Conservation (phyloP, 2,329 filamentous ascomycete genomes). For the Passalora sequoiae region DNA sequence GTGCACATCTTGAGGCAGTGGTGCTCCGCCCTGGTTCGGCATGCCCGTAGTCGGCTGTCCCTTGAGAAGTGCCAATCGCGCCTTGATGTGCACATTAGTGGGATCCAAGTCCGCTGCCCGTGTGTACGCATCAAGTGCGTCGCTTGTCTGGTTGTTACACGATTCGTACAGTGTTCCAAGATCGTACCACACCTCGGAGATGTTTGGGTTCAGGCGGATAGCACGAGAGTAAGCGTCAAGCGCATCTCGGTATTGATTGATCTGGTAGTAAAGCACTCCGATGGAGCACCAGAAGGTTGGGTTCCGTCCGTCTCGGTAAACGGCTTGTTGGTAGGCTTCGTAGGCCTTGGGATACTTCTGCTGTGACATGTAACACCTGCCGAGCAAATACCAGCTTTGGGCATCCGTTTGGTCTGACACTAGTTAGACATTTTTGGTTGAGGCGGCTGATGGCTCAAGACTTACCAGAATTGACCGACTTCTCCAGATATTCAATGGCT, state of each 20-base stretch:
- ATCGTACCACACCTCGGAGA: constrained; percentile 99
- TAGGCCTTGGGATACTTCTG: constrained; percentile 98
- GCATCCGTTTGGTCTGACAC: constrained; percentile 79
- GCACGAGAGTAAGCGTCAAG: constrained; percentile 95
- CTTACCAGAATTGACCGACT: constrained; percentile 87
- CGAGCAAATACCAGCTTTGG: constrained; percentile 97
- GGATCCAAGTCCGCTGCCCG: constrained; percentile 92
- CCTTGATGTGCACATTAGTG: constrained; percentile 90
- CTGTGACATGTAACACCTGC: constrained; percentile 98
- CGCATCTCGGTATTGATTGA: constrained; percentile 98
- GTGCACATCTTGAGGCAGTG: constrained; percentile 93
- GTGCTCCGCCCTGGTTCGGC: constrained; percentile 66
- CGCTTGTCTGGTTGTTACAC: constrained; percentile 96
- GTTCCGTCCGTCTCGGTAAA: constrained; percentile 95
- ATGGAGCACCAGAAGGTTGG: constrained; percentile 99
- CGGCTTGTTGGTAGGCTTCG: constrained; percentile 95
- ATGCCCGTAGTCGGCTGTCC: constrained; percentile 66
- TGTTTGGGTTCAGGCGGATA: constrained; percentile 94
- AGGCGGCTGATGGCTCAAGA: neutral
- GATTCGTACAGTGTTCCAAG: constrained; percentile 95
- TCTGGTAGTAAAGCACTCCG: constrained; percentile 97
- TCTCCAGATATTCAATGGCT: constrained; percentile 94
- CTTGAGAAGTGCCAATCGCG: constrained; percentile 80
- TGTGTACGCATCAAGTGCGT: constrained; percentile 92
- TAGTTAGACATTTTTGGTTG: constrained; percentile 21